A percentile compares a stretch with the other conserved stretches of the same genome.
Evolutionary conservation across 352 stramenopile genomes (phyloP).

Genomic region (Pythium periplocum): DNA sequence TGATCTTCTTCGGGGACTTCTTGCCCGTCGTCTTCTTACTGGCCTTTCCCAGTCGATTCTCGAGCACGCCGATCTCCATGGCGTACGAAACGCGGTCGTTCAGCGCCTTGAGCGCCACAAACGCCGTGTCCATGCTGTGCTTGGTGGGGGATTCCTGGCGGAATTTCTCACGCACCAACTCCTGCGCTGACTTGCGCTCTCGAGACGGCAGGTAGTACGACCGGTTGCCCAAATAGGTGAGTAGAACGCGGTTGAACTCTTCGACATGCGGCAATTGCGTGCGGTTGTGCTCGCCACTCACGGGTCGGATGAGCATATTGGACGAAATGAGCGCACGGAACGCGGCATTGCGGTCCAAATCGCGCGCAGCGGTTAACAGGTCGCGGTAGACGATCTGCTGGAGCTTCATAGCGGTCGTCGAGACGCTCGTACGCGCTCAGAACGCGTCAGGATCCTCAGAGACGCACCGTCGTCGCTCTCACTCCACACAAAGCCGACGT

Average conservation of each 20-base stretch:
- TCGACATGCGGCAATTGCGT: slow-evolving; percentile 47
- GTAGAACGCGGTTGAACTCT: slow-evolving; percentile 50
- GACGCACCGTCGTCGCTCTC: too few species aligned
- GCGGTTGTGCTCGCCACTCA: slow-evolving; percentile 17
- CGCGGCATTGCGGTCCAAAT: slow-evolving; percentile 50
- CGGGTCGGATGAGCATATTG: slow-evolving; percentile 43
- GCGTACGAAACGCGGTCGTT: slow-evolving; percentile 56
- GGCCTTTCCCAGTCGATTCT: not conserved
- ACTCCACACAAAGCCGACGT: too few species aligned
- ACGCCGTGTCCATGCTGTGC: slow-evolving; percentile 42
- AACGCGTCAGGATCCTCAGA: too few species aligned
- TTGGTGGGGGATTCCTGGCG: slow-evolving; percentile 9
- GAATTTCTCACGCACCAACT: slow-evolving; percentile 52
- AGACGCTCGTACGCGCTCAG: not conserved
- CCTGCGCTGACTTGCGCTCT: slow-evolving; percentile 22
- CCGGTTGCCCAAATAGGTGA: slow-evolving; percentile 40
- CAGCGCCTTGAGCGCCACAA: slow-evolving; percentile 53
- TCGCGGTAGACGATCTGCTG: slow-evolving; percentile 62
- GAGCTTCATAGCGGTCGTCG: slow-evolving; percentile 33
- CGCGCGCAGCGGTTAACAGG: slow-evolving; percentile 39
- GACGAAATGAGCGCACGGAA: slow-evolving; percentile 61
- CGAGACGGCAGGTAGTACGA: slow-evolving; percentile 67
- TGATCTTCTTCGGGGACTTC: slow-evolving; percentile 4
- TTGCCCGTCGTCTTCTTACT: not conserved
- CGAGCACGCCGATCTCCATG: slow-evolving; percentile 23